Percentiles rank a stretch among this genome's conserved stretches.
Conservation (phyloP, 2,329 filamentous ascomycete genomes). For the Penicillium sp. region DNA sequence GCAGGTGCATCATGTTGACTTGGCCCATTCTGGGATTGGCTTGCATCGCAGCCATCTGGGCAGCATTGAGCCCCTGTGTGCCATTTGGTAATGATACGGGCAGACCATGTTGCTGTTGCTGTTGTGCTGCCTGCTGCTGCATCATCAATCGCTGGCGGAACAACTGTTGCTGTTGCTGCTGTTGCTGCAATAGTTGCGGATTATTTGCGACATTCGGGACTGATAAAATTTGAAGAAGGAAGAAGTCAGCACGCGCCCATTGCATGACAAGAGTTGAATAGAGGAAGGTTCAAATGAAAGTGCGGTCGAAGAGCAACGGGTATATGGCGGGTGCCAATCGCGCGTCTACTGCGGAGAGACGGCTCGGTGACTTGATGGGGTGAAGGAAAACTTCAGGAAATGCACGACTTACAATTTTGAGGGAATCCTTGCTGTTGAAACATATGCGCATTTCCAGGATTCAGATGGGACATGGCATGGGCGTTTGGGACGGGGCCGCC, state of each 20-base stretch:
- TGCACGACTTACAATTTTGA: conserved; percentile 49
- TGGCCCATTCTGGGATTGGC: conserved; percentile 46
- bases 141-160: conserved; percentile 21
- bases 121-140: conserved; percentile 36
- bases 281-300: background rate
- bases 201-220: conserved; percentile 42
- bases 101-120: conserved; percentile 38
- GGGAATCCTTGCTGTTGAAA: conserved; percentile 54
- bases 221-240: too few species aligned
- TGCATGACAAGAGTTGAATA: background rate
- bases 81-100: conserved; percentile 48
- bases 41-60: conserved; percentile 50
- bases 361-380: background rate
- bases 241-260: conserved; percentile 17
- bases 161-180: conserved; percentile 31
- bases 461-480: conserved; percentile 65
- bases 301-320: background rate
- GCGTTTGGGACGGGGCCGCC: conserved; percentile 57
- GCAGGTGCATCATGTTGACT: conserved; percentile 45
- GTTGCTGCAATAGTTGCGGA: conserved; percentile 51
- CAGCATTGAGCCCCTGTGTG: conserved; percentile 44
- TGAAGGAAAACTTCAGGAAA: conserved; percentile 29
- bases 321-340: background rate
- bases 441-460: conserved; percentile 58
- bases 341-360: background rate